phyloP scores from a whole-genome alignment of 345 rosid genomes.

The Psidium guajava region DNA sequence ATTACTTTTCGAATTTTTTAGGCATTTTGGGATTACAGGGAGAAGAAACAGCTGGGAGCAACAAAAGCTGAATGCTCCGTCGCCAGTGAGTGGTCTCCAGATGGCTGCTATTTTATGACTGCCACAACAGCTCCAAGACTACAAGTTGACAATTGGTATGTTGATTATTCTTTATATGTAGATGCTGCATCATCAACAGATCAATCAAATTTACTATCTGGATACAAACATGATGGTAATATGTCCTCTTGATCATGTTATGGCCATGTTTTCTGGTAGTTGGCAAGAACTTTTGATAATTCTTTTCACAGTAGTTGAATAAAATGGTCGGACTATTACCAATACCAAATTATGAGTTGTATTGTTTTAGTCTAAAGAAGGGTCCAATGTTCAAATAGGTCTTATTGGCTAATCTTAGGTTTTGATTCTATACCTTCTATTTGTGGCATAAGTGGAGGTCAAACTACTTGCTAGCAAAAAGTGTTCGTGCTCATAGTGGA shows the following conservation, averaged over 20 bases:
- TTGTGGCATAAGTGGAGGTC: not conserved
- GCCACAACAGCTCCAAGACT: slow-evolving; percentile 97
- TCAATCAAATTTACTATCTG: not conserved
- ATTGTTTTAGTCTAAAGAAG: not conserved
- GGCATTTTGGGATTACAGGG: slow-evolving; percentile 83
- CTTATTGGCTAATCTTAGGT: not conserved
- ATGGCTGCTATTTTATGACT: slow-evolving; percentile 84
- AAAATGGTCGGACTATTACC: too few species aligned
- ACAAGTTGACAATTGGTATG: slow-evolving; percentile 91
- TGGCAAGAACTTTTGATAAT: not conserved
- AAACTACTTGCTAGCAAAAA: not conserved
- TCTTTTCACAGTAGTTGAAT: not conserved
- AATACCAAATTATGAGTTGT: not conserved
- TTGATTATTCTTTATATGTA: not conserved
- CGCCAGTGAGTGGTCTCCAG: slow-evolving; percentile 88
- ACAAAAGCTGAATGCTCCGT: slow-evolving; percentile 89
- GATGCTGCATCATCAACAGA: not conserved
- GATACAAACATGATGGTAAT: not conserved
- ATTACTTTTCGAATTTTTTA: slow-evolving; percentile 11
- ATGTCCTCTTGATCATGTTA: not conserved
- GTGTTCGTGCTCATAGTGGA: not conserved
- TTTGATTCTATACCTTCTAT: not conserved
- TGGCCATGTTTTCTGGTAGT: not conserved
- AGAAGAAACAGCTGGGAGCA: slow-evolving; percentile 57
- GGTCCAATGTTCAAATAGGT: not conserved